Evolutionary conservation across 306 rosid genomes (phyloP).

Genomic region (Quercus ilex): DNA sequence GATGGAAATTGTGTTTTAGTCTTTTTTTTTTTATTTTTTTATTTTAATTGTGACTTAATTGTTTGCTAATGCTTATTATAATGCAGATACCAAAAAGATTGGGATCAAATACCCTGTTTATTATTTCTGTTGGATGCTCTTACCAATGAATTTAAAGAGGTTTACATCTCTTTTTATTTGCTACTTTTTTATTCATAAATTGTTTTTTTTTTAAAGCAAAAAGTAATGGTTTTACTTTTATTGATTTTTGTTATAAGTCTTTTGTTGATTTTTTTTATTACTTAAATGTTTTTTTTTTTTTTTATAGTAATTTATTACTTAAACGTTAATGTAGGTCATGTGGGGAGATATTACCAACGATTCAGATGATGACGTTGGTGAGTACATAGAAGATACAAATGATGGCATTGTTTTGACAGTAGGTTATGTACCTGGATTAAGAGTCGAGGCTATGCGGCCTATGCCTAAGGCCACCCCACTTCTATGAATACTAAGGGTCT

Average conservation of each 20-base stretch:
- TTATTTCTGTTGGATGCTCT: constrained; percentile 16
- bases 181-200: too few species aligned
- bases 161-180: neutral
- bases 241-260: too few species aligned
- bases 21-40: too few species aligned
- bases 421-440: constrained; percentile 16
- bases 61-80: neutral
- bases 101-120: constrained; percentile 29
- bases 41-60: neutral
- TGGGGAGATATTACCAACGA: constrained; percentile 26
- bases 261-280: neutral
- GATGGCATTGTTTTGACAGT: constrained; percentile 60
- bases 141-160: too few species aligned
- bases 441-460: constrained; percentile 40
- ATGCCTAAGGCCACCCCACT: constrained; percentile 27
- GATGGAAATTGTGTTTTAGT: too few species aligned
- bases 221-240: constrained; percentile 18
- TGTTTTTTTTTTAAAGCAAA: neutral
- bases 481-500: neutral
- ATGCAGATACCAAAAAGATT: constrained; percentile 21
- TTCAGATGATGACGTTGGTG: constrained; percentile 12
- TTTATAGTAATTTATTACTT: neutral
- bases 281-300: too few species aligned
- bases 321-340: constrained; percentile 29
- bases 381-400: constrained; percentile 13